Percentiles rank a stretch among this genome's conserved stretches.
These are phyloP conservation scores for Rhazya stricta DNA, from an alignment of 257 asterid species.

Conservation along the genomic window DNA sequence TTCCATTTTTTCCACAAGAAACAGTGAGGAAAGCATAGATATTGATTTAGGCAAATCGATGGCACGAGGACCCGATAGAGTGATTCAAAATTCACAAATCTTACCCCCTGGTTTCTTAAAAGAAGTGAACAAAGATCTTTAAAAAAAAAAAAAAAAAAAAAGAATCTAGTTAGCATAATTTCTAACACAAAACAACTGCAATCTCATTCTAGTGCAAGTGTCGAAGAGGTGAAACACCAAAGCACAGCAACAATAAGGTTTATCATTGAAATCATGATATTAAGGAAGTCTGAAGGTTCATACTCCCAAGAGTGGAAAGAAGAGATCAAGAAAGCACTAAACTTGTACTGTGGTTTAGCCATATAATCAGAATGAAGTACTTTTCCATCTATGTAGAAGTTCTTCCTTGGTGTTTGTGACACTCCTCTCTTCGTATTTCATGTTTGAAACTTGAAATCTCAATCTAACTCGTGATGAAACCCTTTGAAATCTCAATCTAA, in stretches of 20 bases:
- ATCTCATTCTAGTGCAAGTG: neutral
- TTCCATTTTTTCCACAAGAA: no score
- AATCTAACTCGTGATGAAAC: neutral
- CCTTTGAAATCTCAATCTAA: neutral
- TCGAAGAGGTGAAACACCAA: neutral
- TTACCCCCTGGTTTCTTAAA: no score
- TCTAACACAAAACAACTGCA: no score
- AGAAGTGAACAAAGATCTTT: no score
- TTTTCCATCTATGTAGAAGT: neutral
- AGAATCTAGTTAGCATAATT: no score
- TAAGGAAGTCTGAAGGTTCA: neutral
- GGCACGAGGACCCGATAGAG: no score
- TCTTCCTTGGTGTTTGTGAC: neutral
- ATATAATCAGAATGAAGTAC: neutral
- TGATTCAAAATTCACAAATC: no score
- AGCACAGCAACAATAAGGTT: neutral
- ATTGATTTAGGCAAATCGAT: no score
- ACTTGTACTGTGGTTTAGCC: neutral
- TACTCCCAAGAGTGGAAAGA: neutral
- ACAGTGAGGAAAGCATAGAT: no score
- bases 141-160: no score
- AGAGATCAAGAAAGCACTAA: neutral
- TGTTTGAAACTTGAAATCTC: neutral
- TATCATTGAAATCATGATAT: neutral
- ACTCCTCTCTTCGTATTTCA: neutral